Evolutionary conservation across 2,329 filamentous ascomycete species (phyloP).

Genomic region (Monosporascus sp.): DNA sequence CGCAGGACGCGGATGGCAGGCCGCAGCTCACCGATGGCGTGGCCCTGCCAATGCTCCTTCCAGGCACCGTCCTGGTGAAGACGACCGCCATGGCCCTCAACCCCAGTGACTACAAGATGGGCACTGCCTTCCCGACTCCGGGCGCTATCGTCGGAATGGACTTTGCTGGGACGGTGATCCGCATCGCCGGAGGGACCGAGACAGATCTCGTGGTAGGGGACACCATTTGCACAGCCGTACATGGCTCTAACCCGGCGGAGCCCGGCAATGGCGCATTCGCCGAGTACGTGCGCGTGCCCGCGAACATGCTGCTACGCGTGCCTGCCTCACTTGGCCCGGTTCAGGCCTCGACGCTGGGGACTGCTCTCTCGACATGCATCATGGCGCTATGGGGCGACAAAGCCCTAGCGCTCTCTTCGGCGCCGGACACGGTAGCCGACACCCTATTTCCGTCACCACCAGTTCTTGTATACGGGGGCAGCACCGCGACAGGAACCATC

Average conservation of each 20-base stretch:
- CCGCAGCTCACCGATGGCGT: too few relatives aligned
- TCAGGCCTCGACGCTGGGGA: not conserved
- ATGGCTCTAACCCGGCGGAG: not conserved
- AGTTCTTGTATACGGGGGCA: slow-evolving; percentile 10
- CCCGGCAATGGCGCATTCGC: slow-evolving; percentile 1
- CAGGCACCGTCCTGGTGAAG: not conserved
- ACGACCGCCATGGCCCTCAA: not conserved
- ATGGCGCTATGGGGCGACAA: slow-evolving; percentile 1
- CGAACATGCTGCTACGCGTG: not conserved
- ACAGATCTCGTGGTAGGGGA: not conserved
- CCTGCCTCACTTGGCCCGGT: not conserved
- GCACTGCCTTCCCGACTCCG: not conserved
- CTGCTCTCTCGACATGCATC: not conserved
- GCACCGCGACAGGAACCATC: slow-evolving; percentile 7
- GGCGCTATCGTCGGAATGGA: not conserved
- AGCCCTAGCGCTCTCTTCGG: too few relatives aligned
- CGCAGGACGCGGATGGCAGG: too few relatives aligned
- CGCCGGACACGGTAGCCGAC: too few relatives aligned
- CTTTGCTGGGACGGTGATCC: not conserved
- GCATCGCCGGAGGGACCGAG: not conserved
- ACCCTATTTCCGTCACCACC: slow-evolving; percentile 11
- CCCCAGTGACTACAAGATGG: not conserved
- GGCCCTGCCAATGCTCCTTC: not conserved
- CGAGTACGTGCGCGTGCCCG: not conserved
- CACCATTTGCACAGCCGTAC: not conserved